Evolutionary conservation across 2,329 filamentous ascomycete species (phyloP), one percentile per base, ranked within the genome.

Genomic region (Diplodia scrobiculata): DNA sequence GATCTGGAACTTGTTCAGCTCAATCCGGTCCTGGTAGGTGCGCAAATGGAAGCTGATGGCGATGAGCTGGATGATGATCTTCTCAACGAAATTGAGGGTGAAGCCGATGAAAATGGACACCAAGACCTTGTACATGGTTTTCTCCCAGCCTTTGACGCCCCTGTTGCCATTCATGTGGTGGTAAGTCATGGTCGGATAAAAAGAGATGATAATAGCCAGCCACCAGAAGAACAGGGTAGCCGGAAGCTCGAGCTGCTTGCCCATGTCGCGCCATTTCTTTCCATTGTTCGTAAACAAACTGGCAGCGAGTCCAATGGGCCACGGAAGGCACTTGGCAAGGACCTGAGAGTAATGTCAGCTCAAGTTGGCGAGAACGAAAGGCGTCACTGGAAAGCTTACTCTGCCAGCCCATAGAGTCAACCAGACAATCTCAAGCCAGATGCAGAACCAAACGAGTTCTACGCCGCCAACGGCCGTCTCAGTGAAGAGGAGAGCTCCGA

Each of bases 401-500:
- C 86, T 78, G 64, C 86, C 89, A 21, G 89, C 89, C 94, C 94
- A 98, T 0, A 97, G 82, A 0, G 92, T 92, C 69, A 94, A 83
- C 94, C 94, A 98, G 29, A 97, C 84, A 50, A 97, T 91, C 77
- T 97, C 91, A 19, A 97, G 84, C 94, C 94, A 98, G 68, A 97
- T 92, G 34, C 91, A 91, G 74, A 98, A 97, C 94, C 94, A 98
- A 67, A 92, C 81, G 52, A 97, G 80, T 68, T 87, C 74, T 0
- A 97, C 92, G 21, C 89, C 91, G 0, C 92, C 92, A 2, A 89
- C 84, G 13, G 85, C 86, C 1, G 89, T 81, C 58, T 83, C 69
- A n/a, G 81, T 79, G 68, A 84, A 89, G 1, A 84, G 69, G 19
- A 90, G 77, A 1, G 83, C 84, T 5, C 89, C 89, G 25, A 92